These are phyloP conservation scores for Saccharomyces pastorianus DNA, from an alignment of 1,139 yeast species.

Conservation along the genomic window DNA sequence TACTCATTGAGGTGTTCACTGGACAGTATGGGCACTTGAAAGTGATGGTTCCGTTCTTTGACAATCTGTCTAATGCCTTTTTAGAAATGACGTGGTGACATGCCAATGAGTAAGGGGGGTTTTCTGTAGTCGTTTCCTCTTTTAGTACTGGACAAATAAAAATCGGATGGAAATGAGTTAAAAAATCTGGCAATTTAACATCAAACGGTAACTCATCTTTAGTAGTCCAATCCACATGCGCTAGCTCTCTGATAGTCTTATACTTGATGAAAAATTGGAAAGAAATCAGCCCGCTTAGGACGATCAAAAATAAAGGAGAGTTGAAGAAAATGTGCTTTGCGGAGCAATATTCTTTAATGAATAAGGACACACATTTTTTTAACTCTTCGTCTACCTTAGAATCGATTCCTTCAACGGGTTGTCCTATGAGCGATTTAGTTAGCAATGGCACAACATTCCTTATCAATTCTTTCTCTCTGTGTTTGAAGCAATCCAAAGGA, in stretches of 20 bases:
- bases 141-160: conserved; percentile 88
- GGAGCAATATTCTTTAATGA: conserved; percentile 62
- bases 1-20: conserved; percentile 28
- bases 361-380: conserved; percentile 34
- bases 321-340: conserved; percentile 57
- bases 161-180: conserved; percentile 64
- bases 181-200: conserved; percentile 43
- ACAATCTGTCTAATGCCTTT: conserved; percentile 39
- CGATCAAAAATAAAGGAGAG: conserved; percentile 60
- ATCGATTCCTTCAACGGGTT: conserved; percentile 12
- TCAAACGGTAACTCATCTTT: conserved; percentile 54
- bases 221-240: conserved; percentile 48
- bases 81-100: conserved; percentile 57
- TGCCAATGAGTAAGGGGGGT: conserved; percentile 56
- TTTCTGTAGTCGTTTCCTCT: conserved; percentile 59
- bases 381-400: conserved; percentile 16
- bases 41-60: conserved; percentile 34
- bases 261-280: conserved; percentile 67
- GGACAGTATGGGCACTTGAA: conserved; percentile 71
- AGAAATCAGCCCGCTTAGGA: conserved; percentile 64
- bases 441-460: conserved; percentile 19
- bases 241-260: conserved; percentile 37
- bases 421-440: conserved; percentile 18
- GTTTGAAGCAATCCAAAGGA: conserved; percentile 6
- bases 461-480: conserved; percentile 9